Evolutionary conservation across 1,284 basidiomycete species (phyloP), one percentile per base, ranked within the genome.

Genomic region (Puccinia sorghi): DNA sequence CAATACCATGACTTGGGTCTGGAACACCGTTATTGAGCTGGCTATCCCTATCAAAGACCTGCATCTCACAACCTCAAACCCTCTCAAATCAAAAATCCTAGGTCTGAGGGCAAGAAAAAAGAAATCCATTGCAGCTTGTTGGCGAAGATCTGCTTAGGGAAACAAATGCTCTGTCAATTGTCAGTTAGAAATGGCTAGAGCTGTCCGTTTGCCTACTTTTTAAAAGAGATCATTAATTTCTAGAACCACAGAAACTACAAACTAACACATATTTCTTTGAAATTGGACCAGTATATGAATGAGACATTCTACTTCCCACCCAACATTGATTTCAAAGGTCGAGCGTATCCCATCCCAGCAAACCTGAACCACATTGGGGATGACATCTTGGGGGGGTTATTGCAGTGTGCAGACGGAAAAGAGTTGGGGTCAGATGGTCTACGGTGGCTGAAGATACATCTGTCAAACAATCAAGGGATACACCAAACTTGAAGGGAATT

Each of bases 311-410:
- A 94, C 86, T 88, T 97, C 80, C 96, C 96, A 0, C 97, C 99
- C 86, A 98, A 97, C 85, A 88, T 99, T 83, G 97, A 99, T 85
- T 99, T 99, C 89, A 90, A 95, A 81, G 97, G 97, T 5, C 91
- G 96, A 73, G 94, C 96, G 0, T 99, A 99, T 84, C 96, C 97
- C 3, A 91, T 98, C 72, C 95, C 97, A 0, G 94, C 96, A 1
- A 93, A 98, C 86, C 87, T 99, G 80, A 95, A 92, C 83, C 97
- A 99, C 83, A 93, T 98, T 73, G 96, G 96, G 25, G 93, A 99
- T 84, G 96, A 99, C 84, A 87, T 99, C n/a, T 92, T 91, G 81
- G 91, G 96, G 84, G 93, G 95, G 13, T 86, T 99, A 71, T 87
- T 99, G 46, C 89, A 88, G 72, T 99, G 99, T 81, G 93, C 89